A percentile compares a stretch with the other conserved stretches of the same genome.
Conservation (phyloP, 352 stramenopile genomes). For the Globisporangium parvum region DNA sequence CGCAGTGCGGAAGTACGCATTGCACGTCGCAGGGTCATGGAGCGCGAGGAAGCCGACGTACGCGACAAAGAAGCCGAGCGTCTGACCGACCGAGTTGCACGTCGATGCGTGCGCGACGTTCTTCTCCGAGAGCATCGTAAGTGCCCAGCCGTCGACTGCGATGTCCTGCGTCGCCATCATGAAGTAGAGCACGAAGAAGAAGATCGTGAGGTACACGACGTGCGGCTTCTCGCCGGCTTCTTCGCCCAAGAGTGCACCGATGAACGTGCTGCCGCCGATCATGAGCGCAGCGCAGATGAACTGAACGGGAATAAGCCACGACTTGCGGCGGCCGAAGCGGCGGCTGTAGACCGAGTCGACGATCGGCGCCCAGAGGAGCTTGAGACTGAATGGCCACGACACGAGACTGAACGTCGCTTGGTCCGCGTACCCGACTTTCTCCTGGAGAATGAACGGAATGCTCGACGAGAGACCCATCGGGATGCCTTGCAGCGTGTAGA, state of each 20-base stretch:
- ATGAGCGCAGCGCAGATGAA: conserved; percentile 94
- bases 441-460: conserved; percentile 98
- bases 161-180: conserved; percentile 99
- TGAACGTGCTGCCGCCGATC: conserved; percentile 84
- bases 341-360: conserved; percentile 93
- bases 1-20: conserved; percentile 76
- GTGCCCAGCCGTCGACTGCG: conserved; percentile 98
- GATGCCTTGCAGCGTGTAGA: conserved; percentile 99
- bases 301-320: conserved; percentile 97
- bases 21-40: conserved; percentile 91
- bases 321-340: conserved; percentile 91
- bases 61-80: conserved; percentile 95
- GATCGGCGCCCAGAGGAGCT: conserved; percentile 98
- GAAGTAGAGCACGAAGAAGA: conserved; percentile 98
- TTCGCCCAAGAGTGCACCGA: conserved; percentile 85
- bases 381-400: conserved; percentile 98
- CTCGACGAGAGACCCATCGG: conserved; percentile 97
- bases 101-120: conserved; percentile 95
- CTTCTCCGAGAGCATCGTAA: conserved; percentile 97
- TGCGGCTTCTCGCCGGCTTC: conserved; percentile 75
- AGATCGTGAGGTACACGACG: conserved; percentile 91
- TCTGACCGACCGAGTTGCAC: conserved; percentile 96
- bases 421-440: conserved; percentile 95
- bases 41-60: conserved; percentile 99
- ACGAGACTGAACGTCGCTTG: conserved; percentile 98